Conservation (phyloP, 257 asterid species). For the Mentha longifolia region DNA sequence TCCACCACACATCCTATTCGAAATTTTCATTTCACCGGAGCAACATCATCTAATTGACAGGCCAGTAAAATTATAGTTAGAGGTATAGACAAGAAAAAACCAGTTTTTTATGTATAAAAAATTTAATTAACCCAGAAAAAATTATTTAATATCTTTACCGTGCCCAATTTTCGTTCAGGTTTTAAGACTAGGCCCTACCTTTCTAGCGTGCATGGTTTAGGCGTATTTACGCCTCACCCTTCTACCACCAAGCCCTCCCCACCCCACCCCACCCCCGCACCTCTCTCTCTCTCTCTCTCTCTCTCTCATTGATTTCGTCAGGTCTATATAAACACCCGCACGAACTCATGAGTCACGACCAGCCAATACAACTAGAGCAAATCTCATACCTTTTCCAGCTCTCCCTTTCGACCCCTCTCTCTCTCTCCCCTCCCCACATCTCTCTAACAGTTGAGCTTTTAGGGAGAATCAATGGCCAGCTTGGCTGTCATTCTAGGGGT, state of each 20-base stretch:
- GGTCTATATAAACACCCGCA: conserved; percentile 78
- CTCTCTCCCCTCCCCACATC: conserved; percentile 32
- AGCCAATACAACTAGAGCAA: conserved; percentile 60
- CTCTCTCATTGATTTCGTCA: conserved; percentile 41
- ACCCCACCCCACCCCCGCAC: conserved; percentile 13
- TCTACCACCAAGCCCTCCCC: not conserved
- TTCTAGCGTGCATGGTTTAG: conserved; percentile 60
- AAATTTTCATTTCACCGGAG: conserved; percentile 21
- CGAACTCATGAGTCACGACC: conserved; percentile 67
- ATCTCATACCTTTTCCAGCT: conserved; percentile 52
- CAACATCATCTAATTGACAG: conserved; percentile 19
- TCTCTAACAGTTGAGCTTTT: conserved; percentile 45
- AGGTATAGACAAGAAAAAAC: conserved; percentile 15
- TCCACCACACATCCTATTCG: conserved; percentile 35
- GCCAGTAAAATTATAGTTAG: conserved; percentile 31
- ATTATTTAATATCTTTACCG: conserved; percentile 19
- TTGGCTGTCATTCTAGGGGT: conserved; percentile 54
- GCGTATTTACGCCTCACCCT: conserved; percentile 44
- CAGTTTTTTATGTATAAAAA: conserved; percentile 22
- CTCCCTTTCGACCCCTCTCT: conserved; percentile 38
- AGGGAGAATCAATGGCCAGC: conserved; percentile 72
- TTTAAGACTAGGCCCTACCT: conserved; percentile 39
- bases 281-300: conserved; percentile 33
- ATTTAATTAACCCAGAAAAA: conserved; percentile 20
- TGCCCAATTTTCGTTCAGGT: conserved; percentile 40